Evolutionary conservation across 768 basidiomycete species (phyloP), one percentile per base, ranked within the genome.

Genomic region (Gloeopeniophorella convolvens): DNA sequence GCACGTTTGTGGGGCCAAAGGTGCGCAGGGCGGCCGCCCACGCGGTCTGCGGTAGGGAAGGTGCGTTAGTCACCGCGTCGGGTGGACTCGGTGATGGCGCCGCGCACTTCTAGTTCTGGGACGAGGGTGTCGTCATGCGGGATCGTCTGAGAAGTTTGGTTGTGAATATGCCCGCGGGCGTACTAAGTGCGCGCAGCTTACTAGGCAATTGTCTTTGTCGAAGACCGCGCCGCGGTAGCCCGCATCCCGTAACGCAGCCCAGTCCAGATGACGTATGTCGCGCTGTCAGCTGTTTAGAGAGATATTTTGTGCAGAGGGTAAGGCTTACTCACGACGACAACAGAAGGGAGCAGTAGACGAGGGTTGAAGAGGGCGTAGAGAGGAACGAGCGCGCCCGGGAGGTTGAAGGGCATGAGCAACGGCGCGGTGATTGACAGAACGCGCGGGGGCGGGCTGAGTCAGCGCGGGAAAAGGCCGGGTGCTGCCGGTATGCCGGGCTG

Each of bases 121-220:
- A 89, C 80, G 31, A 95, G 72, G 3, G 67, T 65, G 62, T 98
- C 95, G 39, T 74, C 65, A 62, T 88, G 69, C 0, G 95, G 95
- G 27, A 81, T 63, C 2, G 95, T 95, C 95, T 96, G 41, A 21
- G 24, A 5, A 20, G n/a, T n/a, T n/a, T n/a, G n/a, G 13, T 20
- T 3, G 24, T 28, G 28, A 48, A 45, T 10, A 60, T 9, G 18
- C 11, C 21, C 26, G 9, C 9, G 16, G 1, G 28, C 13, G 27
- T 13, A 24, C 6, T 5, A 26, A 24, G 7, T 1, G 30, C 41
- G 41, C 4, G 15, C 3, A 70, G 85, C 24, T n/a, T 56, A 90
- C 95, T 57, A 98, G 68, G 62, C 95, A 98, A 60, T 99, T 98
- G 63, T 99, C 95, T 69, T 98, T 97, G 75, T 98, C 95, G 58